Conservation (phyloP, 116 monocot genomes). For the Phalaenopsis hybrid region DNA sequence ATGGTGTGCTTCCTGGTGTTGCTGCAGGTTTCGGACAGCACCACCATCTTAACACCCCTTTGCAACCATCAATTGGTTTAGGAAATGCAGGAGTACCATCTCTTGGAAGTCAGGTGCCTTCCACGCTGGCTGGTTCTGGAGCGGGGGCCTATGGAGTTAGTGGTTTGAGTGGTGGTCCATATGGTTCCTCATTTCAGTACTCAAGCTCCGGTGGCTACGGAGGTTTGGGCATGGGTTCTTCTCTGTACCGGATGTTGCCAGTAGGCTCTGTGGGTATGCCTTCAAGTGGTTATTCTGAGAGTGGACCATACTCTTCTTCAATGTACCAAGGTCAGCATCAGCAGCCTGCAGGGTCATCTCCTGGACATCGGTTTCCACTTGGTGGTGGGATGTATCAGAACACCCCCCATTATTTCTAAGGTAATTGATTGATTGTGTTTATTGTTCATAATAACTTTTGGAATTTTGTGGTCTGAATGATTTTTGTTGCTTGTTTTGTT, state of each 20-base stretch:
- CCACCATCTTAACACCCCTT: slow-evolving; percentile 24
- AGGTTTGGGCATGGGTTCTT: slow-evolving; percentile 52
- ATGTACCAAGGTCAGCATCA: slow-evolving; percentile 52
- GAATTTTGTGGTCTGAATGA: background rate
- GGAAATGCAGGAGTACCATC: slow-evolving; percentile 30
- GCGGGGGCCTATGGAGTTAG: slow-evolving; percentile 37
- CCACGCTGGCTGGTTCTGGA: slow-evolving; percentile 29
- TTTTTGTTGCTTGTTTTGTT: background rate
- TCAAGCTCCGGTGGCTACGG: slow-evolving; percentile 41
- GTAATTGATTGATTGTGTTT: slow-evolving; percentile 16
- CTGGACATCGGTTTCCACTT: slow-evolving; percentile 46
- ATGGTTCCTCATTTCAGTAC: slow-evolving; percentile 60
- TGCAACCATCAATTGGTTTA: slow-evolving; percentile 32
- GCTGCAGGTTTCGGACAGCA: slow-evolving; percentile 21
- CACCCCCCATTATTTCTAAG: slow-evolving; percentile 78
- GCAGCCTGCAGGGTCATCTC: slow-evolving; percentile 48
- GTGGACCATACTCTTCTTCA: slow-evolving; percentile 41
- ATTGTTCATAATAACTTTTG: background rate
- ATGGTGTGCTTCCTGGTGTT: slow-evolving; percentile 16
- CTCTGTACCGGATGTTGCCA: slow-evolving; percentile 37
- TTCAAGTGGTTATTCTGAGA: slow-evolving; percentile 25
- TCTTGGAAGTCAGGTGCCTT: slow-evolving; percentile 29
- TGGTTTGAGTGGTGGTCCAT: slow-evolving; percentile 31
- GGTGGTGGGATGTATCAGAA: slow-evolving; percentile 58
- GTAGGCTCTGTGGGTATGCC: slow-evolving; percentile 37